These are phyloP conservation scores for Mercurialis annua DNA, from an alignment of 345 rosid species.

Conservation along the genomic window DNA sequence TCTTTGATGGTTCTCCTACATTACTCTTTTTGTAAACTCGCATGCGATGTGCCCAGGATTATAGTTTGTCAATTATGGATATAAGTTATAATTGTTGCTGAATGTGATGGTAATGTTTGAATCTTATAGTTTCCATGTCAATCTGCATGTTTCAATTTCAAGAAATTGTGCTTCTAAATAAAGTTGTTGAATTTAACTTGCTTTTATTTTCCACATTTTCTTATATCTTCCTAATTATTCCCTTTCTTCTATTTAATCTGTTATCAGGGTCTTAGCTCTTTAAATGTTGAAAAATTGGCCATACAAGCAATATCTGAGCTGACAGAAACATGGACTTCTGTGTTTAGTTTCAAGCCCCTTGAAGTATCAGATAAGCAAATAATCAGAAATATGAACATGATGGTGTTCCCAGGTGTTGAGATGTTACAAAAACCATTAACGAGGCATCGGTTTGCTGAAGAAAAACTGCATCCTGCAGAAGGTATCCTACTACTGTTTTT, in stretches of 20 bases:
- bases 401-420: conserved; percentile 90
- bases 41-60: neutral
- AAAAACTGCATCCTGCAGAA: conserved; percentile 19
- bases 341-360: conserved; percentile 71
- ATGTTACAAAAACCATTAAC: conserved; percentile 69
- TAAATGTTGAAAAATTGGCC: conserved; percentile 71
- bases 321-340: conserved; percentile 81
- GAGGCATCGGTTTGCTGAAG: conserved; percentile 25
- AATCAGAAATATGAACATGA: conserved; percentile 59
- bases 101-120: neutral
- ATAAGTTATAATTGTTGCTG: neutral
- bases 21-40: neutral
- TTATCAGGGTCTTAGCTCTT: conserved; percentile 64
- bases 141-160: neutral
- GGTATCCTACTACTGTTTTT: conserved; percentile 28
- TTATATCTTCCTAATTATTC: conserved; percentile 5
- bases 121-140: neutral
- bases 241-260: conserved; percentile 7
- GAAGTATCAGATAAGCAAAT: conserved; percentile 37
- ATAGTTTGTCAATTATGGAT: neutral
- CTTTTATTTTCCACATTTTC: conserved; percentile 4
- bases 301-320: conserved; percentile 93
- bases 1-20: neutral
- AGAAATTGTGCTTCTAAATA: neutral
- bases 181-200: neutral